Evolutionary conservation across 2,329 filamentous ascomycete species (phyloP).

Genomic region (Sordariomycetes sp.): DNA sequence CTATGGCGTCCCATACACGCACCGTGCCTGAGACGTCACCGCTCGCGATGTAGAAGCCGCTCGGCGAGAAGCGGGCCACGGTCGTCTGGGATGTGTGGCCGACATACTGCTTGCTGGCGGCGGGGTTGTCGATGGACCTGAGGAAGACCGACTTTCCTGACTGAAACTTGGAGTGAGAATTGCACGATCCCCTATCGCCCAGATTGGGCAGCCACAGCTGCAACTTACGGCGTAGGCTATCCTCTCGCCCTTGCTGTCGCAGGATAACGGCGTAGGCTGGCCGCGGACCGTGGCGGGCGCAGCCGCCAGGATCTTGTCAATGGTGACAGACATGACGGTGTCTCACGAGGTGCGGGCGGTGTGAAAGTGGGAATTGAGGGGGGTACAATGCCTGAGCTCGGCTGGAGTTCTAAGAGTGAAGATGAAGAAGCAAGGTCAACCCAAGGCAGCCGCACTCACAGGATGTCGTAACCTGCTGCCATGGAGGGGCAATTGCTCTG

Average conservation of each 20-base stretch:
- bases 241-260: slow-evolving; percentile 79
- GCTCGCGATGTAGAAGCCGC: slow-evolving; percentile 88
- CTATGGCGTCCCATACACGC: slow-evolving; percentile 85
- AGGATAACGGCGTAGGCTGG: slow-evolving; percentile 78
- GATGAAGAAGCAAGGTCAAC: neutral
- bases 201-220: neutral
- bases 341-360: neutral
- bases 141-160: slow-evolving; percentile 96
- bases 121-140: slow-evolving; percentile 83
- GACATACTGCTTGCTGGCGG: slow-evolving; percentile 79
- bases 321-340: slow-evolving; percentile 36
- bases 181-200: neutral
- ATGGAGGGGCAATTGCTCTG: neutral
- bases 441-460: neutral
- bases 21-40: slow-evolving; percentile 80
- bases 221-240: slow-evolving; percentile 78
- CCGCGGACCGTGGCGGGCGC: slow-evolving; percentile 75
- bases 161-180: slow-evolving; percentile 28
- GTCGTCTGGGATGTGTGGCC: slow-evolving; percentile 83
- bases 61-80: slow-evolving; percentile 87
- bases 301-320: slow-evolving; percentile 70
- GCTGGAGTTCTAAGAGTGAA: neutral
- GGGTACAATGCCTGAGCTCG: neutral
- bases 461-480: neutral
- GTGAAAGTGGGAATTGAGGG: neutral